Evolutionary conservation across 805 yeast species (phyloP).

Genomic region (Babjeviella inositovora): DNA sequence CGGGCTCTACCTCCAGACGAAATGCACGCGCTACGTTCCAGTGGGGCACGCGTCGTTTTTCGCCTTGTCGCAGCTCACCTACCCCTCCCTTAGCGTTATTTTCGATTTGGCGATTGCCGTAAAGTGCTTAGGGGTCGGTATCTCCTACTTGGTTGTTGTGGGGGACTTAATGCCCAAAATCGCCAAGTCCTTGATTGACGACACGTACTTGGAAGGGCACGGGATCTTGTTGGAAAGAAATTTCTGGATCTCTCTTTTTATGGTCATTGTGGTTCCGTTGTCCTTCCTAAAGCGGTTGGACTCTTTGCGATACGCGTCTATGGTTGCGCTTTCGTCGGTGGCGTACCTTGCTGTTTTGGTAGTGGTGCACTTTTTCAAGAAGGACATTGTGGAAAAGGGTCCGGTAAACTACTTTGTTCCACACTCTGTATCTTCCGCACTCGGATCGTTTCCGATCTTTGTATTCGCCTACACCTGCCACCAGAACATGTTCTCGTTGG

Average conservation of each 20-base stretch:
- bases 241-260: constrained; percentile 46
- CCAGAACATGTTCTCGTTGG: constrained; percentile 82
- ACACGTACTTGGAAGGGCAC: constrained; percentile 5
- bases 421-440: constrained; percentile 21
- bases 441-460: constrained; percentile 75
- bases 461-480: constrained; percentile 94
- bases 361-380: constrained; percentile 45
- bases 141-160: constrained; percentile 51
- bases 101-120: constrained; percentile 57
- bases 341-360: constrained; percentile 64
- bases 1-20: constrained; percentile 50
- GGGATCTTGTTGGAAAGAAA: constrained; percentile 19
- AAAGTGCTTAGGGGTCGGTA: constrained; percentile 59
- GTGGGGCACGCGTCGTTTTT: constrained; percentile 52
- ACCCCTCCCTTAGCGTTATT: constrained; percentile 40
- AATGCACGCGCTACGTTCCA: constrained; percentile 36
- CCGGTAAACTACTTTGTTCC: constrained; percentile 31
- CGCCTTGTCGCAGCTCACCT: constrained; percentile 40
- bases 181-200: constrained; percentile 10
- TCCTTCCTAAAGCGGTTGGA: constrained; percentile 65
- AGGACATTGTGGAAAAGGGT: constrained; percentile 41
- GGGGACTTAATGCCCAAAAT: constrained; percentile 61
- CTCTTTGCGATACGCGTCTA: constrained; percentile 73
- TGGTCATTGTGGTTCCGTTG: constrained; percentile 41
- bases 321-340: constrained; percentile 71